A percentile compares a stretch with the other conserved stretches of the same genome.
Evolutionary conservation across 2,329 filamentous ascomycete genomes (phyloP).

Genomic region (Apiospora arundinis): DNA sequence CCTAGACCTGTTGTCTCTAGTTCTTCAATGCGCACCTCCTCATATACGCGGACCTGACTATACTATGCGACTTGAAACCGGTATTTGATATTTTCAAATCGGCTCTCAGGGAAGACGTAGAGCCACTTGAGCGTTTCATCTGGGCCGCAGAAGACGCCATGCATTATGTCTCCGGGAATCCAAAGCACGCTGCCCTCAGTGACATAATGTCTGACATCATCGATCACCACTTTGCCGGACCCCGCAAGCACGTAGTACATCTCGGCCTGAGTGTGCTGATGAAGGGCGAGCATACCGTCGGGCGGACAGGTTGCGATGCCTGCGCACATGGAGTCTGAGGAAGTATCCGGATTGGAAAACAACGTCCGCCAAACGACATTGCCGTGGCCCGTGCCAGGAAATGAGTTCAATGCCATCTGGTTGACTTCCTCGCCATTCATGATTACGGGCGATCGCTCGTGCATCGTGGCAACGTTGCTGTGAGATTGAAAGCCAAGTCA

Average conservation of each 20-base stretch:
- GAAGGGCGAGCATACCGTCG: constrained; percentile 32
- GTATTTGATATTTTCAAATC: constrained; percentile 26
- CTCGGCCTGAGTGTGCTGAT: constrained; percentile 36
- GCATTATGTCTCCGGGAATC: constrained; percentile 20
- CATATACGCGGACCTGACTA: too few relatives aligned
- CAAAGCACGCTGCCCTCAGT: constrained; percentile 17
- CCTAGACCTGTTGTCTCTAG: too few relatives aligned
- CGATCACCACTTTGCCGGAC: constrained; percentile 31
- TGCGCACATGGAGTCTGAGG: too few relatives aligned
- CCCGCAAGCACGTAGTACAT: constrained; percentile 36
- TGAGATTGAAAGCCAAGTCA: too few relatives aligned
- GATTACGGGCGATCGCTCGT: too few relatives aligned
- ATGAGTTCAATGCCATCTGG: too few relatives aligned
- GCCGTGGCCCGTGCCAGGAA: too few relatives aligned
- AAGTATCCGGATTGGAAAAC: too few relatives aligned
- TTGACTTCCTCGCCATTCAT: too few relatives aligned
- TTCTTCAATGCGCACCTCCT: too few relatives aligned
- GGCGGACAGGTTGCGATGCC: constrained; percentile 28
- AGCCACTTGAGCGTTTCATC: constrained; percentile 7
- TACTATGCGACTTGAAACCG: neutral
- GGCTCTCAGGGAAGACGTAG: constrained; percentile 18
- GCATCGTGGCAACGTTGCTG: neutral
- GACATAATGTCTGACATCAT: constrained; percentile 16
- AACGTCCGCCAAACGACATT: too few relatives aligned
- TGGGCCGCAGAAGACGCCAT: constrained; percentile 21